Evolutionary conservation across 2,329 filamentous ascomycete genomes (phyloP).

Genomic region (Monosporascus sp.): DNA sequence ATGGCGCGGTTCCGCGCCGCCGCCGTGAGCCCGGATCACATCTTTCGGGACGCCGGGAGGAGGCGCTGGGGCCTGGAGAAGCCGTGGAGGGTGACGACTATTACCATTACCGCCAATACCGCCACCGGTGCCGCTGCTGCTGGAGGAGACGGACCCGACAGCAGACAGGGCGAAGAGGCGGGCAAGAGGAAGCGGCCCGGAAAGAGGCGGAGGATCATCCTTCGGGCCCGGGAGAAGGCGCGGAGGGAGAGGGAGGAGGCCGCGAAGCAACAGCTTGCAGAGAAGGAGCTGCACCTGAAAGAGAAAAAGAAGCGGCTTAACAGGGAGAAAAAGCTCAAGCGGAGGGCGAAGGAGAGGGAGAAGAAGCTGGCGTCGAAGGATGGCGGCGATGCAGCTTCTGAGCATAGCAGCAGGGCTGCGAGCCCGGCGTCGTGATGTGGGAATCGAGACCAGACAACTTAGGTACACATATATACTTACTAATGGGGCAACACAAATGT

Average conservation of each 20-base stretch:
- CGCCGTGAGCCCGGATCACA: slow-evolving; percentile 48
- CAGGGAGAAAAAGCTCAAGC: slow-evolving; percentile 54
- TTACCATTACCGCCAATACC: slow-evolving; percentile 32
- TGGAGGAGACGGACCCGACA: too few relatives aligned
- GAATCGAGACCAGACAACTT: too few relatives aligned
- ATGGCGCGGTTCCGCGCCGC: slow-evolving; percentile 36
- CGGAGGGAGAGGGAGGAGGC: slow-evolving; percentile 36
- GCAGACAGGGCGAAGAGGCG: neutral
- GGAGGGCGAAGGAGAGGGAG: slow-evolving; percentile 52
- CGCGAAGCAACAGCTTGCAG: slow-evolving; percentile 33
- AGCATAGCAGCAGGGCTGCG: slow-evolving; percentile 4
- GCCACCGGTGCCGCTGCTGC: neutral
- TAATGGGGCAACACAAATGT: too few relatives aligned
- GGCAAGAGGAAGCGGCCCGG: slow-evolving; percentile 41
- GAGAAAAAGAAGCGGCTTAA: slow-evolving; percentile 62
- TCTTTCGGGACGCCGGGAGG: slow-evolving; percentile 38
- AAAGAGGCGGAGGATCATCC: slow-evolving; percentile 54
- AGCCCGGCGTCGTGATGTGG: neutral
- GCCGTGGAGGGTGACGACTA: slow-evolving; percentile 52
- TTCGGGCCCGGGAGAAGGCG: slow-evolving; percentile 41
- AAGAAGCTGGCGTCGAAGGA: slow-evolving; percentile 35
- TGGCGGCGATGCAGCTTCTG: slow-evolving; percentile 15
- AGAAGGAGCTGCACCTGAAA: slow-evolving; percentile 52
- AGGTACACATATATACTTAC: too few relatives aligned
- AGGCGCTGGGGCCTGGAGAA: slow-evolving; percentile 55